Evolutionary conservation across 345 rosid genomes (phyloP), one percentile per base, ranked within the genome.

Genomic region (Ceriops tagal): DNA sequence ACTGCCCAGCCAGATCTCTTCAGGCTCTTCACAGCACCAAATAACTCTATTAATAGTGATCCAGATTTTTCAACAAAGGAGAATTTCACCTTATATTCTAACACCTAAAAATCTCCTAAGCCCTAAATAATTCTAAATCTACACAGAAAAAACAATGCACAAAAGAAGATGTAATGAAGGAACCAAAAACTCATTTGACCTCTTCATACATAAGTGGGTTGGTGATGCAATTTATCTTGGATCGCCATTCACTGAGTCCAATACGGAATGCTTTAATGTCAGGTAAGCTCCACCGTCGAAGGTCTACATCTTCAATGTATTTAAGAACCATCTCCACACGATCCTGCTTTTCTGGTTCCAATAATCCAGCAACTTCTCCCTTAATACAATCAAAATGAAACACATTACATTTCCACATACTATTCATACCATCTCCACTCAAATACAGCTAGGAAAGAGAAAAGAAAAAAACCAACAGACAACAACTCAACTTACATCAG

Each of bases 271-370:
- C 85, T 74, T 73, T 80, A 68, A 72, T 76, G 70, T 89, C 86
- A 0, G 83, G 86, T 57, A 91, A 81, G 57, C 74, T 91, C 96
- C 98, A 85, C 67, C 63, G 68, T 30, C 80, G 80, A 83, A 93
- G 93, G 79, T 88, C 97, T 1, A 76, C 81, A 79, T 89, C 98
- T 80, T 93, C 91, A 22, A 88, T 76, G 82, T 83, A 91, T 73
- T 84, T 83, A 24, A 91, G 91, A 77, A 85, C 71, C 66, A 56
- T 73, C 75, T 83, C 88, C 34, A 88, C 22, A 66, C 81, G 81
- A 64, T 16, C 79, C 76, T 68, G 67, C 18, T 83, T 89, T 75
- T 64, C 80, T 5, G 71, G 55, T 7, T 73, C 62, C 63, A 88
- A 69, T 53, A 93, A 85, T 78, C 77, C 64, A 7, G 66, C 70